phyloP scores from a whole-genome alignment of 768 basidiomycete species.

The Termitomyces titanicus region DNA sequence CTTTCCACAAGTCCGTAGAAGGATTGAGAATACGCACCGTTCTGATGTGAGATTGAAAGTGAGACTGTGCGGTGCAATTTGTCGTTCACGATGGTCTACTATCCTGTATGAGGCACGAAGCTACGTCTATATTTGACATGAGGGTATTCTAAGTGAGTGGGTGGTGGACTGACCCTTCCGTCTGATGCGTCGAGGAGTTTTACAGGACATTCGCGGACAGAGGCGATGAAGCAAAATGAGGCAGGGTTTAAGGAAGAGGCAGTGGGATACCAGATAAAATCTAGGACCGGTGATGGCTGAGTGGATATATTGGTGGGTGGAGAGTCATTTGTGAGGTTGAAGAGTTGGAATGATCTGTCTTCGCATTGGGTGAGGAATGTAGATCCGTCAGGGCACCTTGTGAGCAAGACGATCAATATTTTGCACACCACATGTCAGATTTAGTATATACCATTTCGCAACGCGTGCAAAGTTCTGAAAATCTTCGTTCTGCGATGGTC shows the following conservation, averaged over 20 bases:
- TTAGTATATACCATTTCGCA: slow-evolving; percentile 51
- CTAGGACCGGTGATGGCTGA: slow-evolving; percentile 73
- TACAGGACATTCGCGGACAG: slow-evolving; percentile 81
- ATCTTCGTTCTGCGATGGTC: slow-evolving; percentile 19
- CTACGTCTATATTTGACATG: slow-evolving; percentile 35
- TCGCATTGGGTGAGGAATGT: slow-evolving; percentile 68
- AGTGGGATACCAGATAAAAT: slow-evolving; percentile 82
- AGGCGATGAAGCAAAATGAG: slow-evolving; percentile 80
- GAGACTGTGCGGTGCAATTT: slow-evolving; percentile 82
- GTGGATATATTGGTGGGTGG: slow-evolving; percentile 24
- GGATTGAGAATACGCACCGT: slow-evolving; percentile 38
- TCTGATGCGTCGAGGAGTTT: slow-evolving; percentile 78
- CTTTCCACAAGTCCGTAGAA: background rate
- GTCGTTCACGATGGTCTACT: slow-evolving; percentile 90
- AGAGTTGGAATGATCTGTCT: slow-evolving; percentile 58
- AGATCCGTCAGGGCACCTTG: slow-evolving; percentile 76
- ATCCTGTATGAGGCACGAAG: slow-evolving; percentile 89
- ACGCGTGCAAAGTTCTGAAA: slow-evolving; percentile 48
- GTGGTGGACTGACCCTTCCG: slow-evolving; percentile 54
- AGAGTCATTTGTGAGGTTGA: slow-evolving; percentile 38
- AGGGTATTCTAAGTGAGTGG: background rate
- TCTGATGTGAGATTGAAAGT: slow-evolving; percentile 69
- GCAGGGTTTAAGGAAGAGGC: slow-evolving; percentile 57
- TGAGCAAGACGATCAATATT: background rate
- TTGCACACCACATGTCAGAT: background rate